Evolutionary conservation across 805 yeast species (phyloP).

Genomic region (Wickerhamia fluorescens): DNA sequence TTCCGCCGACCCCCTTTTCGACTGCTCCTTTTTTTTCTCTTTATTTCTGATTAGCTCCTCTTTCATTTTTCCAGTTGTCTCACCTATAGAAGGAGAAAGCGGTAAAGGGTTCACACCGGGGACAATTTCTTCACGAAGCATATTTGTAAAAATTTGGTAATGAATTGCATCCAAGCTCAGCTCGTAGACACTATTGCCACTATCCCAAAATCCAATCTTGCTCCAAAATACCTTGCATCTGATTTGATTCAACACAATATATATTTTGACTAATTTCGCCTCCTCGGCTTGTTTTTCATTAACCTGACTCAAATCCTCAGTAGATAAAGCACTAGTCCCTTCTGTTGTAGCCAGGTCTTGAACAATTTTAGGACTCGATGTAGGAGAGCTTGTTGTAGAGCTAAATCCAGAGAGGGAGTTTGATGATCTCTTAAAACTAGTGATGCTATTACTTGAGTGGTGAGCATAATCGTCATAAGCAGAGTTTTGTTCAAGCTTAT

Average conservation of each 20-base stretch:
- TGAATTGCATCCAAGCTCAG: slow-evolving; percentile 8
- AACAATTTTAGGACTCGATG: neutral
- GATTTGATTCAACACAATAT: slow-evolving; percentile 46
- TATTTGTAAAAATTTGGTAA: slow-evolving; percentile 6
- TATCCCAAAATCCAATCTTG: slow-evolving; percentile 73
- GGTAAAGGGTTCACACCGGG: too few species aligned
- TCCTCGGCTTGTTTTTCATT: slow-evolving; percentile 20
- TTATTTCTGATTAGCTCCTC: too few species aligned
- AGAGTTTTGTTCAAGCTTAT: slow-evolving; percentile 42
- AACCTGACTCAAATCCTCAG: slow-evolving; percentile 1
- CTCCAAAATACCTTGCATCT: slow-evolving; percentile 79
- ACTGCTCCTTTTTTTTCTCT: too few species aligned
- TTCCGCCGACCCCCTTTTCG: too few species aligned
- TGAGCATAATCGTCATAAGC: slow-evolving; percentile 19
- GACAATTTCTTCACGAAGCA: too few species aligned
- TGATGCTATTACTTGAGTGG: slow-evolving; percentile 10
- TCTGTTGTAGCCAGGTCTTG: slow-evolving; percentile 1
- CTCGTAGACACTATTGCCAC: slow-evolving; percentile 28
- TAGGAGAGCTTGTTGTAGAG: neutral
- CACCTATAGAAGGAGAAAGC: too few species aligned
- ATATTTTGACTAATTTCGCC: slow-evolving; percentile 36
- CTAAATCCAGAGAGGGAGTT: slow-evolving; percentile 3
- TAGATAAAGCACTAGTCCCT: neutral
- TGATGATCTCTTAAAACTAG: slow-evolving; percentile 22
- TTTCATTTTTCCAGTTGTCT: too few species aligned